Conservation (phyloP, 2,329 filamentous ascomycete species). For the Rutstroemia sp. region DNA sequence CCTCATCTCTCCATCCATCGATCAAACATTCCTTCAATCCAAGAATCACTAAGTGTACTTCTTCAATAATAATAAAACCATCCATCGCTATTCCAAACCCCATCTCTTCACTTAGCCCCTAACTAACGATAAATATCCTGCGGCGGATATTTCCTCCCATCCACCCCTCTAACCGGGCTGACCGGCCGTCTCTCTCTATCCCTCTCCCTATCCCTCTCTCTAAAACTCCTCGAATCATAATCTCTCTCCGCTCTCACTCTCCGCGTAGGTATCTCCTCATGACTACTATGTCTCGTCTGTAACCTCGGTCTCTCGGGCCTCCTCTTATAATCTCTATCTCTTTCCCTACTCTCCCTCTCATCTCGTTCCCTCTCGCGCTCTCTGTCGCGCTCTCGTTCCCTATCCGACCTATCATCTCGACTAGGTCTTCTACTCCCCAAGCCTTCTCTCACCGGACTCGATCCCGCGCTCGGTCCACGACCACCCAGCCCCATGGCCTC, state of each 20-base stretch:
- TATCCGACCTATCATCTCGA: slow-evolving; percentile 12
- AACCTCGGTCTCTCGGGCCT: not conserved
- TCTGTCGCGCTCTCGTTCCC: slow-evolving; percentile 8
- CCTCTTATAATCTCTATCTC: slow-evolving; percentile 14
- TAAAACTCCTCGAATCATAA: slow-evolving; percentile 8
- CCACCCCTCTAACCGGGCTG: slow-evolving; percentile 24
- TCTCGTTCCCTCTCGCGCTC: not conserved
- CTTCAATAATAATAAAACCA: not conserved
- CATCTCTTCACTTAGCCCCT: not conserved
- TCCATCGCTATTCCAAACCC: not conserved
- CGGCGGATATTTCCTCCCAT: slow-evolving; percentile 25
- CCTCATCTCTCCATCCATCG: too few species aligned
- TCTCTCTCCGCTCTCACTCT: slow-evolving; percentile 11
- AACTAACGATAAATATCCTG: not conserved
- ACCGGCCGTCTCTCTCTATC: slow-evolving; percentile 16
- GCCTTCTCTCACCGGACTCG: slow-evolving; percentile 11
- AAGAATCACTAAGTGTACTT: too few species aligned
- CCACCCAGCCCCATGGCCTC: slow-evolving; percentile 6
- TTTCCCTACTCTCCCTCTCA: slow-evolving; percentile 1
- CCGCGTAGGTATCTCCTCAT: slow-evolving; percentile 1
- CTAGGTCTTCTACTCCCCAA: slow-evolving; percentile 12
- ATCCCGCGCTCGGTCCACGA: slow-evolving; percentile 6
- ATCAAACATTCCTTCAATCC: too few species aligned
- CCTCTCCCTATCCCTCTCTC: slow-evolving; percentile 11
- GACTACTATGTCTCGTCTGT: slow-evolving; percentile 4